These are phyloP conservation scores for Aurifilum marmelostoma DNA, from an alignment of 2,329 filamentous ascomycete genomes.

Conservation along the genomic window DNA sequence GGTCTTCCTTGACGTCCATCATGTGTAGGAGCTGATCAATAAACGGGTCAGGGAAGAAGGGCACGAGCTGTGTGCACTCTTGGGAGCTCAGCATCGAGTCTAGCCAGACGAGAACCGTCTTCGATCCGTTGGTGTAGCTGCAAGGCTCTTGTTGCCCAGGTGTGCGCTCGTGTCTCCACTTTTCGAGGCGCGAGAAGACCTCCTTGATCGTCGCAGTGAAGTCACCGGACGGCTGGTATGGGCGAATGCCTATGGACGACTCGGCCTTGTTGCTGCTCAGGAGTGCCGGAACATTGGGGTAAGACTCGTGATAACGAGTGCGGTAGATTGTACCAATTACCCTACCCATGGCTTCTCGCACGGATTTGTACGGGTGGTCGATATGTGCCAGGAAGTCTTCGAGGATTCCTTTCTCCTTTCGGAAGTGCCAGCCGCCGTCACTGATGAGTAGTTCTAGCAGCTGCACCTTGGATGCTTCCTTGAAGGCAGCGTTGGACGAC, in stretches of 20 bases:
- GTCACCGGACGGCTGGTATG: slow-evolving; percentile 77
- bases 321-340: slow-evolving; percentile 88
- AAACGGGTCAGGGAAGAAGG: slow-evolving; percentile 87
- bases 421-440: slow-evolving; percentile 95
- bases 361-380: slow-evolving; percentile 96
- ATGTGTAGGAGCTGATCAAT: slow-evolving; percentile 95
- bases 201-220: slow-evolving; percentile 72
- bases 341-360: slow-evolving; percentile 90
- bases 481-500: slow-evolving; percentile 95
- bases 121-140: slow-evolving; percentile 92
- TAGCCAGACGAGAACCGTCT: slow-evolving; percentile 94
- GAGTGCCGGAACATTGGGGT: slow-evolving; percentile 75
- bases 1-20: slow-evolving; percentile 99
- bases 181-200: slow-evolving; percentile 79
- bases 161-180: slow-evolving; percentile 81
- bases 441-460: slow-evolving; percentile 85
- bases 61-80: slow-evolving; percentile 87
- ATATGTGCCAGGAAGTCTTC: slow-evolving; percentile 88
- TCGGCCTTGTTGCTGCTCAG: slow-evolving; percentile 77
- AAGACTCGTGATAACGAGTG: slow-evolving; percentile 92
- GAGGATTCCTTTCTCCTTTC: slow-evolving; percentile 82
- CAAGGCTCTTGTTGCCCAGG: slow-evolving; percentile 92
- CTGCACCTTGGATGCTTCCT: slow-evolving; percentile 95
- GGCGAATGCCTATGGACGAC: slow-evolving; percentile 81
- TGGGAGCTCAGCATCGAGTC: slow-evolving; percentile 89